Conservation (phyloP, 208 protist genomes). For the Lotmaria passim region DNA sequence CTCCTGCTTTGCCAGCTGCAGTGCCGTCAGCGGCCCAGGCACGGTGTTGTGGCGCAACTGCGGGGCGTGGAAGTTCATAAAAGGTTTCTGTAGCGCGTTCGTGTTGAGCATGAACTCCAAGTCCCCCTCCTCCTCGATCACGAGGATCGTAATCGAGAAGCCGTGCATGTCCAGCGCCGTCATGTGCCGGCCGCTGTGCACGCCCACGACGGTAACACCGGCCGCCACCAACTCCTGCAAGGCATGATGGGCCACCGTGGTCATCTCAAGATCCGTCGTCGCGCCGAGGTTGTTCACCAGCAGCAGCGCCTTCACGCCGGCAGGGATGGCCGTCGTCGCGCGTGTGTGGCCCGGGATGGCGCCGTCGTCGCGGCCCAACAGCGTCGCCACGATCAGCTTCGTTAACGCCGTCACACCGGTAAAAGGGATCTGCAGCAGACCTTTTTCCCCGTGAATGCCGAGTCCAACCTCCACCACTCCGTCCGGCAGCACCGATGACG, state of each 20-base stretch:
- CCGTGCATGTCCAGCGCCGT: constrained; percentile 91
- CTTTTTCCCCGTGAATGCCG: constrained; percentile 92
- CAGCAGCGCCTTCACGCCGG: constrained; percentile 46
- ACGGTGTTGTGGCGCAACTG: constrained; percentile 12
- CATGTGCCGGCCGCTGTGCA: constrained; percentile 80
- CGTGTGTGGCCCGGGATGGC: not conserved
- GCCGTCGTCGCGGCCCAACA: constrained; percentile 29
- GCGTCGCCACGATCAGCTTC: constrained; percentile 33
- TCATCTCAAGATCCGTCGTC: constrained; percentile 83
- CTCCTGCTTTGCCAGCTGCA: constrained; percentile 42
- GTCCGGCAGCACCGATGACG: constrained; percentile 45
- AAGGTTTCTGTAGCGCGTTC: constrained; percentile 39
- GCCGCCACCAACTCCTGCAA: constrained; percentile 37
- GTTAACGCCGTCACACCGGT: constrained; percentile 37
- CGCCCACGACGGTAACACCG: constrained; percentile 48
- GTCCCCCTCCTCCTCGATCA: constrained; percentile 39
- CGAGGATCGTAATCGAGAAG: constrained; percentile 77
- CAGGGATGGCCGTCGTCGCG: constrained; percentile 12
- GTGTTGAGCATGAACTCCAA: constrained; percentile 53
- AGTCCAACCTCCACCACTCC: constrained; percentile 82
- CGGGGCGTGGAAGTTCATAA: constrained; percentile 63
- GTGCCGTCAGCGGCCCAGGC: constrained; percentile 43
- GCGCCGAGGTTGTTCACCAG: constrained; percentile 91
- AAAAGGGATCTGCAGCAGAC: constrained; percentile 48
- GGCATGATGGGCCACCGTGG: constrained; percentile 38